Evolutionary conservation across 257 asterid species (phyloP).

Genomic region (Parsonsia alboflavescens): DNA sequence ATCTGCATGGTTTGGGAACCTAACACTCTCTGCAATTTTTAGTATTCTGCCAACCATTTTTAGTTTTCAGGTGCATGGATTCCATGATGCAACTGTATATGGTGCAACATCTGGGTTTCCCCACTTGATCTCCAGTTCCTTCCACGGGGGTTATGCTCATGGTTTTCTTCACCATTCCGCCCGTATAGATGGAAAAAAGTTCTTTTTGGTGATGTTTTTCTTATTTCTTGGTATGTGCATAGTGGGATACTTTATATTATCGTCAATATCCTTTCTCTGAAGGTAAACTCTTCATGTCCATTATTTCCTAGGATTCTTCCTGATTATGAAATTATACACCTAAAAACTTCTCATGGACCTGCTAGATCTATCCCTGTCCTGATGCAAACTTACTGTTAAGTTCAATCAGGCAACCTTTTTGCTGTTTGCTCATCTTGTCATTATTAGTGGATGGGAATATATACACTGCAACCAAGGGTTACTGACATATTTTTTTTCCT

Average conservation of each 20-base stretch:
- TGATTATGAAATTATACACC: background rate
- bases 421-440: background rate
- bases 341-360: background rate
- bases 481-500: background rate
- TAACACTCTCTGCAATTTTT: conserved; percentile 51
- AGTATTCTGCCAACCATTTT: conserved; percentile 56
- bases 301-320: background rate
- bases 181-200: conserved; percentile 46
- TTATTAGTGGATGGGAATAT: background rate
- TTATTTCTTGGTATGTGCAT: conserved; percentile 27
- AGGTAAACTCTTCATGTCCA: background rate
- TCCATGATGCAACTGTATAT: conserved; percentile 75
- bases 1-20: conserved; percentile 56
- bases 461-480: background rate
- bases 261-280: background rate
- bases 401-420: no score
- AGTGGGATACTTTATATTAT: background rate
- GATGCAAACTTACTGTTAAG: background rate
- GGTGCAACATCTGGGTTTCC: conserved; percentile 76
- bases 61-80: conserved; percentile 55
- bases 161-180: conserved; percentile 51
- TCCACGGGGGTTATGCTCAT: conserved; percentile 65
- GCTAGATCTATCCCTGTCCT: background rate
- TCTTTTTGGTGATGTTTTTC: conserved; percentile 41
- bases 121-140: conserved; percentile 54